Percentiles rank a stretch among this genome's conserved stretches.
Evolutionary conservation across 352 stramenopile genomes (phyloP).

Genomic region (Phytophthora pisi): DNA sequence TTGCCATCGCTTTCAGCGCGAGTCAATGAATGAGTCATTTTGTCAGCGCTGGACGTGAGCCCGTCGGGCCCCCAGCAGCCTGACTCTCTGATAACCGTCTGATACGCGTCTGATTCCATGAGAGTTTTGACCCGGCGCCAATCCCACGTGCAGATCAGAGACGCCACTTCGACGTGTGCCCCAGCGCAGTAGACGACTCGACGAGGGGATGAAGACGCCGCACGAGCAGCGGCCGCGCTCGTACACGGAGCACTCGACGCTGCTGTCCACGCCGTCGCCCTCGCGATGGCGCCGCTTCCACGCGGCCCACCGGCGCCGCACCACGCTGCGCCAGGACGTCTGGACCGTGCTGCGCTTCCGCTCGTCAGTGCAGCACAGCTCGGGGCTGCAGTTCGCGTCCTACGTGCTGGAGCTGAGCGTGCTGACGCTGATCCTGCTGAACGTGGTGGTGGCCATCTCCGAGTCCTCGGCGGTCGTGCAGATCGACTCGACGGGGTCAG

Average conservation of each 20-base stretch:
- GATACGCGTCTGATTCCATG: not conserved
- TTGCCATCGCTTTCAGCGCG: too few relatives aligned
- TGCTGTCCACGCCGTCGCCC: conserved; percentile 32
- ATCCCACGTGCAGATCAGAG: conserved; percentile 3
- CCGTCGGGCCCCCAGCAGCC: not conserved
- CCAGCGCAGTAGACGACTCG: conserved; percentile 6
- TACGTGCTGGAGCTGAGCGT: conserved; percentile 61
- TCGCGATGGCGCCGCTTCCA: conserved; percentile 21
- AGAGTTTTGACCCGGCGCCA: not conserved
- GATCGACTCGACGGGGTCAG: conserved; percentile 7
- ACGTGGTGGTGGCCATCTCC: conserved; percentile 62
- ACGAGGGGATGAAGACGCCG: conserved; percentile 19
- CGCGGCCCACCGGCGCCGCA: conserved; percentile 1
- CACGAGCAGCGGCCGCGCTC: conserved; percentile 26
- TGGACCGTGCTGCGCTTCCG: conserved; percentile 70
- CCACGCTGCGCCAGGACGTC: conserved; percentile 49
- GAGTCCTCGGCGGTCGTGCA: conserved; percentile 40
- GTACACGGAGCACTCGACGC: conserved; percentile 36
- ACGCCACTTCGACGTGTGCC: conserved; percentile 5
- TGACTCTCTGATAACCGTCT: not conserved
- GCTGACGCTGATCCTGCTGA: conserved; percentile 62
- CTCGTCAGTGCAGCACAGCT: conserved; percentile 48
- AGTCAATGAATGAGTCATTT: not conserved
- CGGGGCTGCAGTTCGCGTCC: conserved; percentile 53
- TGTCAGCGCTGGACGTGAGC: not conserved